These are phyloP conservation scores for Noccaea bulbosa DNA, from an alignment of 345 rosid genomes.

Conservation along the genomic window DNA sequence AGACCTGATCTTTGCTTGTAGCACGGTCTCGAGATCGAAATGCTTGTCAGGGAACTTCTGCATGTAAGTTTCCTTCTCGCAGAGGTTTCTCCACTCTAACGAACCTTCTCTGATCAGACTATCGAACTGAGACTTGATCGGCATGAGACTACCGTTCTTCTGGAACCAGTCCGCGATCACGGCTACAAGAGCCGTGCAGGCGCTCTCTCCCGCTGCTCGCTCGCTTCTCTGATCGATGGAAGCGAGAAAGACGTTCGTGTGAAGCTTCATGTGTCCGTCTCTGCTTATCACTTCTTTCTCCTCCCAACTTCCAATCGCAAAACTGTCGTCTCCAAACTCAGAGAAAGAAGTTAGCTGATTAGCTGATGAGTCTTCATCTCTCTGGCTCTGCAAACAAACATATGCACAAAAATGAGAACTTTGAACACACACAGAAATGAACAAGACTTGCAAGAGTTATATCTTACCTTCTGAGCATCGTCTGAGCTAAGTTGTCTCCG, in stretches of 20 bases:
- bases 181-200: slow-evolving; percentile 71
- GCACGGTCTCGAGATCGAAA: slow-evolving; percentile 68
- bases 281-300: slow-evolving; percentile 59
- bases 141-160: slow-evolving; percentile 55
- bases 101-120: slow-evolving; percentile 70
- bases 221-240: slow-evolving; percentile 74
- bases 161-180: slow-evolving; percentile 73
- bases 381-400: slow-evolving; percentile 45
- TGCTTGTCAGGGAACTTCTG: slow-evolving; percentile 68
- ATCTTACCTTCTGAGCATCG: slow-evolving; percentile 41
- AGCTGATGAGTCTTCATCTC: slow-evolving; percentile 50
- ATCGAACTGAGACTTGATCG: slow-evolving; percentile 66
- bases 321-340: slow-evolving; percentile 65
- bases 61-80: slow-evolving; percentile 54
- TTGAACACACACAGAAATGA: neutral
- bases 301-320: slow-evolving; percentile 72
- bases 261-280: slow-evolving; percentile 62
- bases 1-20: slow-evolving; percentile 60
- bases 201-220: slow-evolving; percentile 77
- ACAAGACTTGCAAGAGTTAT: neutral
- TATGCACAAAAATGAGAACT: slow-evolving; percentile 10
- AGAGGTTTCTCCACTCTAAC: slow-evolving; percentile 67
- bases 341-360: slow-evolving; percentile 49
- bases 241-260: slow-evolving; percentile 63
- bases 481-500: slow-evolving; percentile 70